Evolutionary conservation across 179 eudicot species (phyloP), one percentile per base, ranked within the genome.

Genomic region (Heliamphora pulchella): DNA sequence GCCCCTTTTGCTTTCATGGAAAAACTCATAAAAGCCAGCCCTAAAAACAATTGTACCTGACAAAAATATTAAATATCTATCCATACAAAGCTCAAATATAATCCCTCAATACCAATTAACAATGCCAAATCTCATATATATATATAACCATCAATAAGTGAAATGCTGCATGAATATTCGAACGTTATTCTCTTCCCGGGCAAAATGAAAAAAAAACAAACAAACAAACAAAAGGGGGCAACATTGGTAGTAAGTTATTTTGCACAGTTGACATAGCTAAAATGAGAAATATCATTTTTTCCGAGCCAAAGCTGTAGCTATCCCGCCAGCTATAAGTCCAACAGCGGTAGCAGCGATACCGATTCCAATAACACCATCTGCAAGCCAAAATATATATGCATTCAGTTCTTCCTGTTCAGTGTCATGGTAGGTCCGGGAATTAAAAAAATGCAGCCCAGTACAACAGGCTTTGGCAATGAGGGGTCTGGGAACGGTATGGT

Each of bases 261-360:
- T 62, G 13, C 65, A 54, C 4, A 48, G 11, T 1, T 13, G 8
- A 43, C 4, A 39, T 69, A 4, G 54, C 44, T 43, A 72, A 59
- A 76, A 14, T 69, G 83, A 78, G 55, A 54, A 6, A 8, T n/a
- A 77, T 89, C 87, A 94, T 65, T 82, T 88, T 83, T 84, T 91
- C 43, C 96, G 89, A 75, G 93, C 81, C 61, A 93, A 82, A 63
- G 94, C 94, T 53, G 97, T 93, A 44, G 92, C 94, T 73, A 94
- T 84, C 14, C 97, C 97, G 79, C 97, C 98, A 79, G 83, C 93
- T 59, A 94, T 46, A 66, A 94, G 89, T 82, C 97, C 97, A 67
- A 93, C 92, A 58, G 90, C 96, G 83, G 98, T 93, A 47, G 97
- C 94, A 78, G 97, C 88, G 79, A 94, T 91, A 80, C 94, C 98